Percentiles rank a stretch among this genome's conserved stretches.
Conservation (phyloP, 257 asterid species). For the Solanum paucissectum region DNA sequence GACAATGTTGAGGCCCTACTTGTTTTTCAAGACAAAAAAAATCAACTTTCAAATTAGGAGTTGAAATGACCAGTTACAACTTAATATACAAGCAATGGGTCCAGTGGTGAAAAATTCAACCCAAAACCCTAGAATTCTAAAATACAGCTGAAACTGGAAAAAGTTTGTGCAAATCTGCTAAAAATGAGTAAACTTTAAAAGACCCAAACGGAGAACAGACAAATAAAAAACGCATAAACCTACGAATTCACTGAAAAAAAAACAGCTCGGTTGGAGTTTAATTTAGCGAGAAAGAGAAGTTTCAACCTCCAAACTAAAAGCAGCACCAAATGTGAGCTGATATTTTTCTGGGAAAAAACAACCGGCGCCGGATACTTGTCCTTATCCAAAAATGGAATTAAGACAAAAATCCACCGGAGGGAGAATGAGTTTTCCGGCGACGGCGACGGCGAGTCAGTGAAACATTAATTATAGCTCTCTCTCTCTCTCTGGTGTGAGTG, state of each 20-base stretch:
- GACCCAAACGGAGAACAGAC: not conserved
- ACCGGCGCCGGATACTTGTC: not conserved
- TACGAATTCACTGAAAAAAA: not conserved
- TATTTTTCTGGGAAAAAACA: constrained; percentile 4
- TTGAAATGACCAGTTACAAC: not conserved
- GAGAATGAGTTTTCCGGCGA: constrained; percentile 25
- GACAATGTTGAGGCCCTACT: not conserved
- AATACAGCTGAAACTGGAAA: not conserved
- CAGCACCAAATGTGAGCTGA: not conserved
- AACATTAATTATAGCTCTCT: constrained; percentile 23
- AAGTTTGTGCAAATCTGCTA: not conserved
- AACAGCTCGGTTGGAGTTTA: not conserved
- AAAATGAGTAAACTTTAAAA: not conserved
- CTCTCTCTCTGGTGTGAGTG: constrained; percentile 13
- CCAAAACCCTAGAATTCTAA: not conserved
- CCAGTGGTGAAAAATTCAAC: not conserved
- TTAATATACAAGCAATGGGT: not conserved
- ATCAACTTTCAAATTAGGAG: not conserved
- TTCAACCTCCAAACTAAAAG: constrained; percentile 14
- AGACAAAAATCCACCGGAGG: constrained; percentile 4
- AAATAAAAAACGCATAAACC: not conserved
- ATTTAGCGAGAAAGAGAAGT: not conserved
- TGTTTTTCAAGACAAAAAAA: not conserved
- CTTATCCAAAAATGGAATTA: not conserved
- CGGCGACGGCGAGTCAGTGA: constrained; percentile 17